Evolutionary conservation across 179 eudicot genomes (phyloP).

Genomic region (Camellia oleifera): DNA sequence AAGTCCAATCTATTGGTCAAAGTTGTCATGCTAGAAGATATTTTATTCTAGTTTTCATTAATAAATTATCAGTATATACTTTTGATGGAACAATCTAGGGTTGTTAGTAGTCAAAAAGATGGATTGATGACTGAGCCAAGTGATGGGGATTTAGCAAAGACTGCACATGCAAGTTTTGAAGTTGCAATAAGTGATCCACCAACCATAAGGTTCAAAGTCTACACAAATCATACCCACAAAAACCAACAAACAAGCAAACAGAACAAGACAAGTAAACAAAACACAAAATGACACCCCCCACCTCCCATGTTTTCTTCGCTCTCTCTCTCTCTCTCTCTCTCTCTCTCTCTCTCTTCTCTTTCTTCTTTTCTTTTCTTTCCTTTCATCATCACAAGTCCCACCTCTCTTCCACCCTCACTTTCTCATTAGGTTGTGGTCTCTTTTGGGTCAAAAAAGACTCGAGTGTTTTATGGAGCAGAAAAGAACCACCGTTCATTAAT

Average conservation of each 20-base stretch:
- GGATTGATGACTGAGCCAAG: not conserved
- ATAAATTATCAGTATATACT: not conserved
- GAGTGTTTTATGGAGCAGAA: not conserved
- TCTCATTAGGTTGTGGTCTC: constrained; percentile 14
- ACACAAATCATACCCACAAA: constrained; percentile 27
- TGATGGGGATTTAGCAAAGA: not conserved
- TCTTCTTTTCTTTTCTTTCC: not conserved
- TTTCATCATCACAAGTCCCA: constrained; percentile 19
- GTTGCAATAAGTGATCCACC: not conserved
- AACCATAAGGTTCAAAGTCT: constrained; percentile 26
- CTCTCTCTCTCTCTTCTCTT: not conserved
- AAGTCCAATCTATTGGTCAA: too few species aligned
- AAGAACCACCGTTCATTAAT: not conserved
- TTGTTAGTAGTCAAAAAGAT: not conserved
- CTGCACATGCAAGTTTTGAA: not conserved
- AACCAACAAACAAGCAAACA: not conserved
- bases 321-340: not conserved
- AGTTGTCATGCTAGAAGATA: too few species aligned
- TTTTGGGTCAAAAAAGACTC: constrained; percentile 13
- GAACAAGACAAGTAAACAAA: constrained; percentile 1
- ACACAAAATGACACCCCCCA: not conserved
- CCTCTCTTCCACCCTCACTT: constrained; percentile 12
- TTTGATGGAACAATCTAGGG: not conserved
- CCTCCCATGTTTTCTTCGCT: not conserved
- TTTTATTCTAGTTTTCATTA: too few species aligned